Conservation (phyloP, 805 yeast species). For the Pichia californica region DNA sequence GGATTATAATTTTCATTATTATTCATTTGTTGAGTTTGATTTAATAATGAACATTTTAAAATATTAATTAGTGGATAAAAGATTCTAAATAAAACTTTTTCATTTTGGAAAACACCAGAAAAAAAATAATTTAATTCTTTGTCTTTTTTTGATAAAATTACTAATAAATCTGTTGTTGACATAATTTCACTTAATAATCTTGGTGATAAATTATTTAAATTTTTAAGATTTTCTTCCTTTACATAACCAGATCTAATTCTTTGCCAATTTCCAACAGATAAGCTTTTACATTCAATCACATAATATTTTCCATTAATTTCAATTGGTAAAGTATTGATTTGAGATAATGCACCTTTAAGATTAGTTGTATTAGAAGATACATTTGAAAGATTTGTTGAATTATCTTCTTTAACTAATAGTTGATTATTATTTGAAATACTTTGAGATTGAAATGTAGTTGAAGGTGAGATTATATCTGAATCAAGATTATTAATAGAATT, state of each 20-base stretch:
- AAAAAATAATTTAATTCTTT: slow-evolving; percentile 73
- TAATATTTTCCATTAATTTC: slow-evolving; percentile 59
- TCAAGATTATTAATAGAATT: background rate
- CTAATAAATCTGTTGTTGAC: slow-evolving; percentile 63
- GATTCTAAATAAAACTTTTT: slow-evolving; percentile 64
- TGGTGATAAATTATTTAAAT: slow-evolving; percentile 60
- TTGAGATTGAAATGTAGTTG: background rate
- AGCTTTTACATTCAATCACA: slow-evolving; percentile 56
- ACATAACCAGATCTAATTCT: slow-evolving; percentile 61
- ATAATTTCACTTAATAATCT: slow-evolving; percentile 54
- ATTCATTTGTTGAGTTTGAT: slow-evolving; percentile 27
- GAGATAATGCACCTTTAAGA: slow-evolving; percentile 17
- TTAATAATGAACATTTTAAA: slow-evolving; percentile 49
- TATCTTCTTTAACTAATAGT: too few species aligned
- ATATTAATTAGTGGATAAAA: slow-evolving; percentile 64
- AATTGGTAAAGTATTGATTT: slow-evolving; percentile 34
- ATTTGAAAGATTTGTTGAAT: background rate
- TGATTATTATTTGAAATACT: too few species aligned
- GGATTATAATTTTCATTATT: slow-evolving; percentile 17
- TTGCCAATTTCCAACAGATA: slow-evolving; percentile 79
- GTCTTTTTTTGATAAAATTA: slow-evolving; percentile 65
- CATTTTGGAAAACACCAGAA: slow-evolving; percentile 61
- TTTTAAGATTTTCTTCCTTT: slow-evolving; percentile 34
- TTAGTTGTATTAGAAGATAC: background rate
- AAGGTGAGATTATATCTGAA: background rate